phyloP scores from a whole-genome alignment of 1,139 yeast species.

The Pichia sp. region DNA sequence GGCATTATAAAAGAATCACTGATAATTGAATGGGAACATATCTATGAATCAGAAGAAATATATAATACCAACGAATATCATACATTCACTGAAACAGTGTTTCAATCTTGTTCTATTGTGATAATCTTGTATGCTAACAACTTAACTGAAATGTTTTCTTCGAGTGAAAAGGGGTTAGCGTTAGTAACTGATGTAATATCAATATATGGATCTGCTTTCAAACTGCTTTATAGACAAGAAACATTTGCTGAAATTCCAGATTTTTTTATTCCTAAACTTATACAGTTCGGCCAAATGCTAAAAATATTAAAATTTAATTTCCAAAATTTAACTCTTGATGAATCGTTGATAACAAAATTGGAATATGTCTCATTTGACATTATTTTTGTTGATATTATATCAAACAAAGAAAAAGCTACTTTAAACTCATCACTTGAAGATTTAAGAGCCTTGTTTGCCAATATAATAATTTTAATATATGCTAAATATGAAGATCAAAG shows the following conservation, averaged over 20 bases:
- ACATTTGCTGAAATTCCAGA: conserved; percentile 7
- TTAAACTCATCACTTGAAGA: conserved; percentile 28
- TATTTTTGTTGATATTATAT: conserved; percentile 26
- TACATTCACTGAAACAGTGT: conserved; percentile 27
- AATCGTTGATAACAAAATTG: conserved; percentile 41
- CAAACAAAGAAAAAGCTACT: conserved; percentile 22
- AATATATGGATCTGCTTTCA: conserved; percentile 33
- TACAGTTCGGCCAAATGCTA: background rate
- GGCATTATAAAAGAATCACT: conserved; percentile 22
- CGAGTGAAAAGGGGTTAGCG: conserved; percentile 39
- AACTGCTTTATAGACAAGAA: conserved; percentile 15
- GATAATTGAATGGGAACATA: conserved; percentile 21
- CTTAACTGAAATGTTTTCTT: conserved; percentile 37
- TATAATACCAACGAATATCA: conserved; percentile 3
- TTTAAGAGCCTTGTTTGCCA: conserved; percentile 33
- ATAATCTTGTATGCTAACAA: conserved; percentile 37
- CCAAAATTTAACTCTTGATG: conserved; percentile 32
- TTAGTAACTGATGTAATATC: conserved; percentile 38
- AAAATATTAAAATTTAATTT: conserved; percentile 14
- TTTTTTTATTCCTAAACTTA: conserved; percentile 5
- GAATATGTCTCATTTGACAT: conserved; percentile 42
- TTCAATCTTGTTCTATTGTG: conserved; percentile 37
- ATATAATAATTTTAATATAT: conserved; percentile 42
- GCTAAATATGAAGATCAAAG: conserved; percentile 44
- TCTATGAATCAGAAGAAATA: conserved; percentile 7